Evolutionary conservation across 495 filamentous ascomycete genomes (phyloP), one percentile per base, ranked within the genome.

Genomic region (Penicillium tannophilum): DNA sequence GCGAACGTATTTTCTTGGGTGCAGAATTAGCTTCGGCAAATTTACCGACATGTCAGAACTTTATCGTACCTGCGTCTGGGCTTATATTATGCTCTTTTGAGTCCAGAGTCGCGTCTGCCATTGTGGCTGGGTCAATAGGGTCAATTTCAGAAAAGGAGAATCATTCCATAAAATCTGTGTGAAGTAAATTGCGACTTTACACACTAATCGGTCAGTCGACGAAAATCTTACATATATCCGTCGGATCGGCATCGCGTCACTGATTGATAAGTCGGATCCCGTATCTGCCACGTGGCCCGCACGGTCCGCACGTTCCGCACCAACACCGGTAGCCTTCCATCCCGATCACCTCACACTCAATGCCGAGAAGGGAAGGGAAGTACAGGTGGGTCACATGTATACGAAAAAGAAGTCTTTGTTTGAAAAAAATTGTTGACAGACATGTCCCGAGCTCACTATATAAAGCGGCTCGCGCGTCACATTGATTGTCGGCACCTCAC

Each of bases 221-320:
- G 33, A 36, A 36, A 36, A 36, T 14, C 48, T 20, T 20, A 47
- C 12, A 23, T 9, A 30, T 17, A 7, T 31, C 26, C 23, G 19
- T 45, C 41, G 33, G 49, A 20, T 23, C 12, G 36, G 49, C 19
- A 30, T 48, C 52, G 16, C 10, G 16, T 26, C 19, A 35, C 20
- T 50, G 59, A 62, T 62, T 62, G 54, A 62, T 62, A 58, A 58
- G 16, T 16, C n/a, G 42, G 17, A 47, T 24, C 44, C 44, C 45
- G 26, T 0, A 20, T 44, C 17, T 47, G 1, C 60, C 55, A 46
- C 46, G 20, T 28, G 56, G 41, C 23, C 56, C 61, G 56, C 56
- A n/a, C 56, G 61, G 46, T 28, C 61, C 61, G 61, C 61, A 39
- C 52, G 61, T 55, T 26, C 28, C 56, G 10, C 8, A n/a, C 17